Percentiles rank a stretch among this genome's conserved stretches.
Conservation (phyloP, 2,329 filamentous ascomycete species). For the Macrophomina tecta region DNA sequence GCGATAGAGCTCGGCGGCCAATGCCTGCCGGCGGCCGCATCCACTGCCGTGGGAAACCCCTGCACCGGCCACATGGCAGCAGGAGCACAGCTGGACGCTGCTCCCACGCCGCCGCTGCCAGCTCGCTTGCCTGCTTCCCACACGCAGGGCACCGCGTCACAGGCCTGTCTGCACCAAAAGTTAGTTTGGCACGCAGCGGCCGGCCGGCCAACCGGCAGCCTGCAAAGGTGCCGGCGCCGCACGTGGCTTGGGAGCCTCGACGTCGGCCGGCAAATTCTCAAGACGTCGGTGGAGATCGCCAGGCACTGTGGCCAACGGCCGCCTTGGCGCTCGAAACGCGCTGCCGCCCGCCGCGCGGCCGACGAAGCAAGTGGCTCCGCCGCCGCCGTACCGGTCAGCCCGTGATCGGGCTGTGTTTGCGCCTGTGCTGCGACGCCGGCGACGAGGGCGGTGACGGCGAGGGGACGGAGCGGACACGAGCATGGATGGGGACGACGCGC, state of each 20-base stretch:
- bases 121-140: slow-evolving; percentile 1
- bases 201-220: slow-evolving; percentile 19
- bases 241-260: slow-evolving; percentile 22
- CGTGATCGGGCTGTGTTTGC: not conserved
- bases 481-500: slow-evolving; percentile 2
- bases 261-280: slow-evolving; percentile 18
- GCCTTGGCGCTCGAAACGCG: slow-evolving; percentile 7
- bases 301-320: slow-evolving; percentile 22
- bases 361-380: not conserved
- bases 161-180: slow-evolving; percentile 4
- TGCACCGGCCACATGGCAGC: slow-evolving; percentile 24
- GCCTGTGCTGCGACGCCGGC: not conserved
- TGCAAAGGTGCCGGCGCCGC: slow-evolving; percentile 14
- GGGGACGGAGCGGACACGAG: slow-evolving; percentile 9
- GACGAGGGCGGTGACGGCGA: slow-evolving; percentile 6
- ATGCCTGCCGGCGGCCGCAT: slow-evolving; percentile 21
- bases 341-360: slow-evolving; percentile 3
- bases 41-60: slow-evolving; percentile 24
- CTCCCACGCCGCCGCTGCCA: slow-evolving; percentile 9
- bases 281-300: slow-evolving; percentile 24
- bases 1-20: slow-evolving; percentile 16
- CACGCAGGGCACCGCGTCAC: slow-evolving; percentile 19
- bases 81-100: slow-evolving; percentile 19
- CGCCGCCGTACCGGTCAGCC: slow-evolving; percentile 15
- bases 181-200: slow-evolving; percentile 6